Conservation (phyloP, 345 rosid genomes). For the Populus deltoides region DNA sequence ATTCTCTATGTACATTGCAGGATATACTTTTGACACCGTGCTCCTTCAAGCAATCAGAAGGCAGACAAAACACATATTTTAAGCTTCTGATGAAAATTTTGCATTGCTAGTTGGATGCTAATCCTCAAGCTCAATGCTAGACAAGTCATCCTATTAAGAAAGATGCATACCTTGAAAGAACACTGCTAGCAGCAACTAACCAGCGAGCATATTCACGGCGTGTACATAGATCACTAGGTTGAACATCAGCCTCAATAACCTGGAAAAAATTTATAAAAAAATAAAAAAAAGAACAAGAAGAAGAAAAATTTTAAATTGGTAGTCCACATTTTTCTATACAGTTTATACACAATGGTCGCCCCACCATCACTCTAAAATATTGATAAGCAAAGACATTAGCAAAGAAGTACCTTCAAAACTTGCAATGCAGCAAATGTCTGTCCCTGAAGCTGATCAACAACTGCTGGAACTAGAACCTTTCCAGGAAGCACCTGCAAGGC, state of each 20-base stretch:
- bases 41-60: constrained; percentile 49
- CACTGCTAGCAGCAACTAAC: constrained; percentile 82
- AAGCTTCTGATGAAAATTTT: constrained; percentile 3
- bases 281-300: neutral
- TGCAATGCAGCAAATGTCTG: constrained; percentile 88
- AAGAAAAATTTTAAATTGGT: constrained; percentile 13
- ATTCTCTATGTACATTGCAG: constrained; percentile 91
- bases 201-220: constrained; percentile 95
- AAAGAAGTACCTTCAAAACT: constrained; percentile 61
- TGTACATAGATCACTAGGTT: constrained; percentile 70
- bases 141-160: constrained; percentile 17
- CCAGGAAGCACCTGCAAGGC: constrained; percentile 69
- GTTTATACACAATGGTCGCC: neutral
- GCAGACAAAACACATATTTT: constrained; percentile 9
- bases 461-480: constrained; percentile 73
- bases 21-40: constrained; percentile 77
- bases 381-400: neutral
- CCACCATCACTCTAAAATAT: neutral
- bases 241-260: constrained; percentile 82
- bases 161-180: constrained; percentile 65
- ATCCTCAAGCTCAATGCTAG: constrained; percentile 18
- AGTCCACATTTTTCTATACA: neutral
- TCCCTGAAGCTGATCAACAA: constrained; percentile 84
- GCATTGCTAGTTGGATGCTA: constrained; percentile 12
- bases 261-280: constrained; percentile 7